Base-by-base conservation (phyloP, 2,329 filamentous ascomycete species). In the Colletotrichum melonis region DNA sequence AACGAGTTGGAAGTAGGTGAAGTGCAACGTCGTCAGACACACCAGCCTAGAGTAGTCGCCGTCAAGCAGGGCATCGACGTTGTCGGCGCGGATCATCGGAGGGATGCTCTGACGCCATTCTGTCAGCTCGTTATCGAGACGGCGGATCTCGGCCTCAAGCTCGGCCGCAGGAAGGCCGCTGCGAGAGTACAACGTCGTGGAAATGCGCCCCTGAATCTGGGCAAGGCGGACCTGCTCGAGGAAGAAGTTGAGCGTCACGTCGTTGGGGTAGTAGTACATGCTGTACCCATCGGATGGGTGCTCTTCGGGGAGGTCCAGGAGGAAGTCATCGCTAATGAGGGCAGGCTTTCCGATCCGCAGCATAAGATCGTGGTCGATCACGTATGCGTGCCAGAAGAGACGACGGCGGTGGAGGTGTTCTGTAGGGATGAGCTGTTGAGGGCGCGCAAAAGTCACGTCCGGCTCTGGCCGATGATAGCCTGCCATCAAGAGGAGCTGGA, bases 1-100 rank as follows among this genome's bases (percentile, higher is more conserved):
- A 12, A 70, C 46, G 22, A 73, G 70, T 56, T 73, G 70, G 49
- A 73, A 73, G 46, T 73, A 73, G 8, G 70, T 73, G 49, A 70
- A 73, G 46, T 73, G 70, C 46, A 73, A 35, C 6, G 67, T 70
- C 5, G 70, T 73, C 9, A 73, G 67, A 7, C 55, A 38, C 1
- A 65, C 46, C 70, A 73, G 46, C 42, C 70, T 68, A 9, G 35
- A 19, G n/a, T 70, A 73, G 5, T 73, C 70, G 16, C 67, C 67
- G 35, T 73, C 70, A 1, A 73, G 66, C 26, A 73, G 32, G 2
- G 67, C 70, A 2, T 73, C 70, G 2, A 60, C 67, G 22, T 69
- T 68, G 16, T 73, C 70, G 9, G 67, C 67, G 22, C 69, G 70
- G 32, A 73, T 70, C 70, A 73, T 73, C 16, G 69, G 66, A 8